Conservation (phyloP, 257 asterid genomes). For the Avicennia marina region DNA sequence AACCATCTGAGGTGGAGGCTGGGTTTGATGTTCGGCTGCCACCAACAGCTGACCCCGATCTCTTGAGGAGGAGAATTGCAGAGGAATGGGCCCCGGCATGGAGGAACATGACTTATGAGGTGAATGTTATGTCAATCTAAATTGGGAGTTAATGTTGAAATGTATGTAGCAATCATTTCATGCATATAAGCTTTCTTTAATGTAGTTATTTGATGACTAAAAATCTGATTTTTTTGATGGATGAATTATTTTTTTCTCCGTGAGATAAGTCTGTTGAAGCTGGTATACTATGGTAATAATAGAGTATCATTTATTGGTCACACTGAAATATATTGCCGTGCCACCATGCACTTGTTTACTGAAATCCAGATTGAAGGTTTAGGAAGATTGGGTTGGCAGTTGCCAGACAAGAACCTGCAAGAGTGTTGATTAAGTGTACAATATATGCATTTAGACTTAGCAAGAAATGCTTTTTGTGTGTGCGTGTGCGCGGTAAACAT, state of each 20-base stretch:
- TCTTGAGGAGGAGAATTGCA: conserved; percentile 58
- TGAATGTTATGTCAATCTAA: conserved; percentile 16
- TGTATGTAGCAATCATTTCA: neutral
- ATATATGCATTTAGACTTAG: neutral
- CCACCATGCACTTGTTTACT: neutral
- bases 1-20: conserved; percentile 93
- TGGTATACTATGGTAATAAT: neutral
- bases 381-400: neutral
- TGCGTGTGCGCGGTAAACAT: too few relatives aligned
- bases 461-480: neutral
- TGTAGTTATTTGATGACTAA: too few relatives aligned
- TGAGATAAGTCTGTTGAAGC: neutral
- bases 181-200: too few relatives aligned
- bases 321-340: neutral
- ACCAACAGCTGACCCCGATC: conserved; percentile 67
- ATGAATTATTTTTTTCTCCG: neutral
- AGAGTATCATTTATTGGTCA: neutral
- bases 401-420: neutral
- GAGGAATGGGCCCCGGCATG: conserved; percentile 96
- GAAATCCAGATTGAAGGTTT: neutral
- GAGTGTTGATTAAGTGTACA: too few relatives aligned
- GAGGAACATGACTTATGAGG: conserved; percentile 86
- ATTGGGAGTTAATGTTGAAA: neutral
- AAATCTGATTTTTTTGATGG: too few relatives aligned
- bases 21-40: conserved; percentile 90